These are phyloP conservation scores for Aegle marmelos DNA, from an alignment of 345 rosid species.

Conservation along the genomic window DNA sequence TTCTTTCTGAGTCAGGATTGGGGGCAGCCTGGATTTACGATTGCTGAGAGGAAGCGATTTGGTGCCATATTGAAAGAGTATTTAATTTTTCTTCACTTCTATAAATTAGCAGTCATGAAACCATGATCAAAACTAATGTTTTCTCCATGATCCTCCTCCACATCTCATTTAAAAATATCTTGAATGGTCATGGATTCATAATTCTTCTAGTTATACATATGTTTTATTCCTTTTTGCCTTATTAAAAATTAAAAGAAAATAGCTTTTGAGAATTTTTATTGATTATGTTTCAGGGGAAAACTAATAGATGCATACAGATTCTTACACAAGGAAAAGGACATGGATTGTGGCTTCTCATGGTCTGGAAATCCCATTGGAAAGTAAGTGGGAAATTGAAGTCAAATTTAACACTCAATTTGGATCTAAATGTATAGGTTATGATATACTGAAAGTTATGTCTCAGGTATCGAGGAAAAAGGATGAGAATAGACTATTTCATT, in stretches of 20 bases:
- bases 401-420: neutral
- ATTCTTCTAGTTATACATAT: neutral
- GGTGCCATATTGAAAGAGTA: constrained; percentile 75
- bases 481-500: constrained; percentile 86
- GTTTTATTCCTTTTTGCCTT: neutral
- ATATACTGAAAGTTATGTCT: constrained; percentile 13
- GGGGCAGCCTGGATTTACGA: constrained; percentile 96
- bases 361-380: constrained; percentile 89
- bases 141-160: neutral
- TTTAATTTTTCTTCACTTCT: constrained; percentile 10
- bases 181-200: neutral
- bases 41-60: constrained; percentile 88
- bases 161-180: neutral
- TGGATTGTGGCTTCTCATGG: constrained; percentile 95
- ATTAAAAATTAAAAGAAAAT: neutral
- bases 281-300: constrained; percentile 59
- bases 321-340: constrained; percentile 80
- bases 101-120: neutral
- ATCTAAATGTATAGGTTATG: neutral
- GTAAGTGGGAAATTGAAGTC: constrained; percentile 39
- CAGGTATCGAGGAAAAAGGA: constrained; percentile 91
- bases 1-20: constrained; percentile 54
- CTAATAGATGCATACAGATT: constrained; percentile 84
- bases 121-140: neutral
- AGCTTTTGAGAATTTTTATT: neutral